Conservation (phyloP, 108 stramenopile species). For the Fragilariopsis cylindrus region DNA sequence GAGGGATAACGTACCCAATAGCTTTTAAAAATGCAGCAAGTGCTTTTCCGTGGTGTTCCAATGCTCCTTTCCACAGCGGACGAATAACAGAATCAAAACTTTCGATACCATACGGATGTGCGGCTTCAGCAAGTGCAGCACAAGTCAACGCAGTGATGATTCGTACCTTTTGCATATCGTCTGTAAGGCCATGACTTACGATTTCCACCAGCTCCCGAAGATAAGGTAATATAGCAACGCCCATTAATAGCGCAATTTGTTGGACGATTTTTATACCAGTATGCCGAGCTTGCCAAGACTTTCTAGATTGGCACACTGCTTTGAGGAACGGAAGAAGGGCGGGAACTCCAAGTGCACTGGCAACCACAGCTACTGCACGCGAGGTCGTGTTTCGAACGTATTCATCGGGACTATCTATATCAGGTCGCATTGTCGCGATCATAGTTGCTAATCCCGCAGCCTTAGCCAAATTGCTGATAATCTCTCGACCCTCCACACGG, state of each 20-base stretch:
- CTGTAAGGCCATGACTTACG: conserved; percentile 94
- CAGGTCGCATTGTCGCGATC: conserved; percentile 99
- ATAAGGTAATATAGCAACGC: conserved; percentile 97
- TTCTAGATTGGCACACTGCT: conserved; percentile 96
- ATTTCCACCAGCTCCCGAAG: conserved; percentile 94
- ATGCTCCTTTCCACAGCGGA: conserved; percentile 98
- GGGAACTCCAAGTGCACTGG: conserved; percentile 96
- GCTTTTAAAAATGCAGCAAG: conserved; percentile 98
- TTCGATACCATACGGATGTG: conserved; percentile 99
- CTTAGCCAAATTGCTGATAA: conserved; percentile 99
- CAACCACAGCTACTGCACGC: conserved; percentile 98
- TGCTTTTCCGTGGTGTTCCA: conserved; percentile 96
- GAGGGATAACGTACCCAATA: conserved; percentile 97
- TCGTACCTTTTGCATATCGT: conserved; percentile 97
- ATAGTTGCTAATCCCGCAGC: conserved; percentile 99
- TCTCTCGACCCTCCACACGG: conserved; percentile 96
- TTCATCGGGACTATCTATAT: conserved; percentile 98
- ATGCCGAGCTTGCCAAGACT: conserved; percentile 98
- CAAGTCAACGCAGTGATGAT: conserved; percentile 97
- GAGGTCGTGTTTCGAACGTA: conserved; percentile 98
- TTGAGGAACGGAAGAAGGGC: conserved; percentile 97
- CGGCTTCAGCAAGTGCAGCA: conserved; percentile 96
- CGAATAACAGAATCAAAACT: conserved; percentile 98
- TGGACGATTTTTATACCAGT: conserved; percentile 99
- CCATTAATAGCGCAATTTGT: conserved; percentile 97